Evolutionary conservation across 257 asterid genomes (phyloP).

Genomic region (Lantana camara): DNA sequence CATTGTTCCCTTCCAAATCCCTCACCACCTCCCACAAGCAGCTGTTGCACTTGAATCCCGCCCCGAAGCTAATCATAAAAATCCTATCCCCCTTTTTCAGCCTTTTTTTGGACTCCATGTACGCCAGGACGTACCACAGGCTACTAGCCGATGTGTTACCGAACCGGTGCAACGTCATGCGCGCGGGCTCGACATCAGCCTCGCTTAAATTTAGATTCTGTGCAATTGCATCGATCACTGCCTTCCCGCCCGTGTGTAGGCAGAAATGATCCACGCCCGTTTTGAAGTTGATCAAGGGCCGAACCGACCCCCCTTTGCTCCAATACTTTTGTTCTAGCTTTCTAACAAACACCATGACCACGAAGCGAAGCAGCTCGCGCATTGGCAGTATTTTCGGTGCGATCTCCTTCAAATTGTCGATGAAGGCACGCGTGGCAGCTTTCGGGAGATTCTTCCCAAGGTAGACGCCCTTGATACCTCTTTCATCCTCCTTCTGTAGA

Average conservation of each 20-base stretch:
- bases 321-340: conserved; percentile 23
- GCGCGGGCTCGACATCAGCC: conserved; percentile 71
- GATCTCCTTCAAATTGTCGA: too few relatives aligned
- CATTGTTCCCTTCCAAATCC: conserved; percentile 56
- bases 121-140: conserved; percentile 75
- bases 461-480: conserved; percentile 52
- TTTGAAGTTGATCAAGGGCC: conserved; percentile 48
- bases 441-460: conserved; percentile 64
- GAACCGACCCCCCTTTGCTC: conserved; percentile 20
- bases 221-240: conserved; percentile 71
- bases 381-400: conserved; percentile 62
- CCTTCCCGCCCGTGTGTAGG: conserved; percentile 80
- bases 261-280: conserved; percentile 74
- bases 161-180: conserved; percentile 82
- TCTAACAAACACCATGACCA: background rate
- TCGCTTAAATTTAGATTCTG: conserved; percentile 45
- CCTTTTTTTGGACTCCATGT: conserved; percentile 74
- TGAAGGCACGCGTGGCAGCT: conserved; percentile 66
- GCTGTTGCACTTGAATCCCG: conserved; percentile 83
- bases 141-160: conserved; percentile 87
- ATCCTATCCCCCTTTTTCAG: conserved; percentile 61
- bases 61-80: conserved; percentile 76
- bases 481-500: conserved; percentile 57
- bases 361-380: conserved; percentile 51
- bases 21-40: conserved; percentile 67